Conservation (phyloP, 2,329 filamentous ascomycete species). For the Xylaria arbuscula region DNA sequence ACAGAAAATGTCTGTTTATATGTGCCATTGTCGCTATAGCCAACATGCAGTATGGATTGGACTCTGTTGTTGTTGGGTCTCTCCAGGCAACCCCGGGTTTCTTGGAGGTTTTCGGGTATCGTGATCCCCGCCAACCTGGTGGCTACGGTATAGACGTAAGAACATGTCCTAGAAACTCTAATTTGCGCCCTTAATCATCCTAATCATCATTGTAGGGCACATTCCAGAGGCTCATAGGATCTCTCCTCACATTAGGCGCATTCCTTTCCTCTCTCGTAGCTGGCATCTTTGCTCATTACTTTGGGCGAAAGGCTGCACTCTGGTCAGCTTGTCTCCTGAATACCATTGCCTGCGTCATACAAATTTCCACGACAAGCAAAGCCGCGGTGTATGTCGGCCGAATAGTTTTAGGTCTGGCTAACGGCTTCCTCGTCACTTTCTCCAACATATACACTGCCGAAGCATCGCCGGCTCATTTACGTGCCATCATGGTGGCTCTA, state of each 20-base stretch:
- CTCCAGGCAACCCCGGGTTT: slow-evolving; percentile 65
- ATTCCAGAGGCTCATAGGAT: slow-evolving; percentile 65
- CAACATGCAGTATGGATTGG: slow-evolving; percentile 65
- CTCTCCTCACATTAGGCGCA: slow-evolving; percentile 61
- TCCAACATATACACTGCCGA: slow-evolving; percentile 62
- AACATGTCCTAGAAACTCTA: neutral
- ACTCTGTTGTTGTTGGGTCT: slow-evolving; percentile 58
- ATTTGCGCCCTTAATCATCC: slow-evolving; percentile 25
- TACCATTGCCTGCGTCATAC: slow-evolving; percentile 56
- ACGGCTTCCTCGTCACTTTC: slow-evolving; percentile 59
- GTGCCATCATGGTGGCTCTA: slow-evolving; percentile 60
- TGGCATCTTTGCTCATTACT: slow-evolving; percentile 59
- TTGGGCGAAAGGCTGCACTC: slow-evolving; percentile 58
- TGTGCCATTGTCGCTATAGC: slow-evolving; percentile 60
- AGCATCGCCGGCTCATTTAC: slow-evolving; percentile 58
- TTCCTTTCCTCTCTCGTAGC: slow-evolving; percentile 62
- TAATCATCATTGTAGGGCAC: slow-evolving; percentile 53
- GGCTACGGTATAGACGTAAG: slow-evolving; percentile 57
- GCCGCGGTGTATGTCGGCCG: slow-evolving; percentile 59
- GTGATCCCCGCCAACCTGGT: slow-evolving; percentile 51
- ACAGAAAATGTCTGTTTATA: slow-evolving; percentile 59
- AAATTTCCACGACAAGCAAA: slow-evolving; percentile 56
- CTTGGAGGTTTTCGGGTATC: slow-evolving; percentile 61
- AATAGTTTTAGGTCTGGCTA: slow-evolving; percentile 57
- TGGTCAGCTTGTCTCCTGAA: slow-evolving; percentile 62